phyloP scores from a whole-genome alignment of 2,329 filamentous ascomycete genomes.

The Bertia moriformis region DNA sequence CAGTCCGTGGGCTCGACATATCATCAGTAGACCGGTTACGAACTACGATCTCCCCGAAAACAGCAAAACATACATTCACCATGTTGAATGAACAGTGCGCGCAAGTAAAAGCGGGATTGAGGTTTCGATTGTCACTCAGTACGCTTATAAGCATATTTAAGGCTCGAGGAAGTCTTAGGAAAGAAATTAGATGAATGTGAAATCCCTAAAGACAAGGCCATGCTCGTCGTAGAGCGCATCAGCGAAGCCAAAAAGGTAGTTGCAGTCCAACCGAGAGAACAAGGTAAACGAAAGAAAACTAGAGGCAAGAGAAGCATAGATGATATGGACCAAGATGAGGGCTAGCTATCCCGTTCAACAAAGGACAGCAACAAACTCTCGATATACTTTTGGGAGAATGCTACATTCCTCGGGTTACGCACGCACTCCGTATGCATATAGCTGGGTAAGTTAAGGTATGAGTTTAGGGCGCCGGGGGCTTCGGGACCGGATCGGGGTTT shows the following conservation, averaged over 20 bases:
- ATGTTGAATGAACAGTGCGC: slow-evolving; percentile 75
- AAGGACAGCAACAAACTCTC: too few relatives aligned
- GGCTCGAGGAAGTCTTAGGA: slow-evolving; percentile 71
- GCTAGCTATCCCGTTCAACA: too few relatives aligned
- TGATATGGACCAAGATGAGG: slow-evolving; percentile 68
- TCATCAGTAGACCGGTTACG: slow-evolving; percentile 72
- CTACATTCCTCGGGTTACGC: too few relatives aligned
- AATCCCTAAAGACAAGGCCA: slow-evolving; percentile 67
- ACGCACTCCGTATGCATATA: too few relatives aligned
- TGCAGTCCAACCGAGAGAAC: slow-evolving; percentile 66
- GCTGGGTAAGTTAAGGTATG: too few relatives aligned
- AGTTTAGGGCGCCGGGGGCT: too few relatives aligned
- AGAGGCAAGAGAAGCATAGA: slow-evolving; percentile 36
- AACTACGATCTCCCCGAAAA: slow-evolving; percentile 77
- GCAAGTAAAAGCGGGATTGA: slow-evolving; percentile 75
- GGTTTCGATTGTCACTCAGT: slow-evolving; percentile 71
- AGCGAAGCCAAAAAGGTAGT: slow-evolving; percentile 73
- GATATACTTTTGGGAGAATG: too few relatives aligned
- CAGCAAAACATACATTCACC: slow-evolving; percentile 80
- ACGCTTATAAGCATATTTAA: slow-evolving; percentile 69
- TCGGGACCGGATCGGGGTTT: too few relatives aligned
- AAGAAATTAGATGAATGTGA: slow-evolving; percentile 60
- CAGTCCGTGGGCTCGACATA: slow-evolving; percentile 82
- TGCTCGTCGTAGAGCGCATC: slow-evolving; percentile 65
- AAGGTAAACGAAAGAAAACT: slow-evolving; percentile 46